Base-by-base conservation (phyloP, 2,329 filamentous ascomycete species). In the Aspergillus ochraceoroseus region DNA sequence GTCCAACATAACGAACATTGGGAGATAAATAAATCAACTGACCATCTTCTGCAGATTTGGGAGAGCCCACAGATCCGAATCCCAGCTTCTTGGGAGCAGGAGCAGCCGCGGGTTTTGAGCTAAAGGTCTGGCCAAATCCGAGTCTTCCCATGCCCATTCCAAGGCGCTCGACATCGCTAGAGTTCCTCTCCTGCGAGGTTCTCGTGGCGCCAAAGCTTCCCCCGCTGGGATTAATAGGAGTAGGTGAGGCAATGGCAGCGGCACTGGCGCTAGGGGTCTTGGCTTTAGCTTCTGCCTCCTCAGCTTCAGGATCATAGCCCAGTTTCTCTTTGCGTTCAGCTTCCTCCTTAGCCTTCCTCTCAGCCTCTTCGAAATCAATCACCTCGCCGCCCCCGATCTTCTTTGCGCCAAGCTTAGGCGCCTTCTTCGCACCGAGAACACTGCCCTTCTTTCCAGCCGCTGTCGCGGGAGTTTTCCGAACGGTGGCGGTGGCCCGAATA, bases 281-380 rank as follows among this genome's bases (percentile, higher is more conserved):
- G 11, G 57, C 61, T 45, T 65, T 67, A 5, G 64, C 53, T 15
- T 59, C 55, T 7, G 60, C 55, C 48, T 67, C 65, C 65, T 94
- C 90, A 13, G 87, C 89, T 49, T 95, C 85, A 1, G 89, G 87
- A 56, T 98, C 88, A 59, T 98, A 98, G 26, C 92, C 92, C 14
- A 98, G 73, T 69, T 94, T 95, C 63, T 84, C 88, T 61, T 95
- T 92, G 53, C 92, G 83, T 66, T 96, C 92, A 2, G 89, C 92
- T 67, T 98, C 92, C 67, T 96, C 92, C 65, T 90, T 94, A 29
- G 92, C 92, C 70, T 94, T 95, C 67, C 86, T 87, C 73, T 98
- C 92, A 2, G 89, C 92, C 64, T 90, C 92, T 51, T 98, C 92
- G 58, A 98, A 98, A 70, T 98, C 90, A 48, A 98, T 89, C 8